These are phyloP conservation scores for Ophiostoma ulmi DNA, from an alignment of 2,329 filamentous ascomycete species.

Conservation along the genomic window DNA sequence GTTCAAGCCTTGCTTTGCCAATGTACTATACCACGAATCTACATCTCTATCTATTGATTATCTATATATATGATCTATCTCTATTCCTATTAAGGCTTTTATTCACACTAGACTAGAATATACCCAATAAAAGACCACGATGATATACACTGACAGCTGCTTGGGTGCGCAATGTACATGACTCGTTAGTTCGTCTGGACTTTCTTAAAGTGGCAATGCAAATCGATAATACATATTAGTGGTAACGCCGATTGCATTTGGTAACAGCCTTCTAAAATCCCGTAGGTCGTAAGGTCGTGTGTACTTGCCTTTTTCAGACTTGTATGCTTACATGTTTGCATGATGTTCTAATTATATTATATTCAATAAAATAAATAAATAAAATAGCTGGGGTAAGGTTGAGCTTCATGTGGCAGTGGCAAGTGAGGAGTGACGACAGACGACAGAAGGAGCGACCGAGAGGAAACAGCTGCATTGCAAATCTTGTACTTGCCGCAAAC, in stretches of 20 bases:
- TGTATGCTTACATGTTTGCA: not conserved
- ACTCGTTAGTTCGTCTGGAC: constrained; percentile 8
- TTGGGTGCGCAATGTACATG: not conserved
- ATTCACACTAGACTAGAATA: not conserved
- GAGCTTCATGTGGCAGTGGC: not conserved
- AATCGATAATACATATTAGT: not conserved
- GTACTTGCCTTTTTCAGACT: constrained; percentile 19
- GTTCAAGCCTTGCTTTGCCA: constrained; percentile 8
- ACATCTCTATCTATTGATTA: not conserved
- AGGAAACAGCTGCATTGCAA: not conserved
- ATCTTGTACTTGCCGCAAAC: not conserved
- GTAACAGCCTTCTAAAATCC: not conserved
- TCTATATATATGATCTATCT: no score
- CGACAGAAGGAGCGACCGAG: not conserved
- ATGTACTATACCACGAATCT: constrained; percentile 13
- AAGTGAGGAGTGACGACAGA: not conserved
- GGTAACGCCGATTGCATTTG: not conserved
- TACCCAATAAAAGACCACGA: constrained; percentile 4
- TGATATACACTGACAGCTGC: not conserved
- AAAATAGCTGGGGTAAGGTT: not conserved
- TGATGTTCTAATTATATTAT: not conserved
- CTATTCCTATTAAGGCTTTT: no score
- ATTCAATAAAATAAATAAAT: not conserved
- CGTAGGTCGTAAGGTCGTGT: constrained; percentile 13
- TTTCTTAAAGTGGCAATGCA: constrained; percentile 10